Evolutionary conservation across 129 eudicot genomes (phyloP).

Genomic region (Centaurea solstitialis): DNA sequence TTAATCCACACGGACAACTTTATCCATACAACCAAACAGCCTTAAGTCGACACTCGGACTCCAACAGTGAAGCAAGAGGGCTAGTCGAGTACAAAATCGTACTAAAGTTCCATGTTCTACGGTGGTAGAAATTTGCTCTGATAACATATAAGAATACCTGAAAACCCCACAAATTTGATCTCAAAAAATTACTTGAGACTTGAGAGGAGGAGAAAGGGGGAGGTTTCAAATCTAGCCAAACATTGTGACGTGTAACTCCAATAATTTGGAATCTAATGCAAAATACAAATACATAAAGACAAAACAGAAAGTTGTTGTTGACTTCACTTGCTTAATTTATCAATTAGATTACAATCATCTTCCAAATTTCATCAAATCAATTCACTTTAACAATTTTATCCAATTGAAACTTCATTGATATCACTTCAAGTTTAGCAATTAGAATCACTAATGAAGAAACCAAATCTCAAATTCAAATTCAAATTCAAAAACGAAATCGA

Average conservation of each 20-base stretch:
- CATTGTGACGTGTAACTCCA: not conserved
- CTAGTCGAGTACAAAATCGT: no score
- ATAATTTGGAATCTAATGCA: not conserved
- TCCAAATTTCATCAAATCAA: not conserved
- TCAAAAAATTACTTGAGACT: no score
- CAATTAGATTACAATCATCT: not conserved
- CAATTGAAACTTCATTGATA: not conserved
- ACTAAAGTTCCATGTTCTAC: no score
- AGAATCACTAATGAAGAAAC: not conserved
- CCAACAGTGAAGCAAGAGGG: no score
- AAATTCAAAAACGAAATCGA: not conserved
- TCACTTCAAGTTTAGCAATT: not conserved
- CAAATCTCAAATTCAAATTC: not conserved
- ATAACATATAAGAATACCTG: no score
- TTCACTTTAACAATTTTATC: not conserved
- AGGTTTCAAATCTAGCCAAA: not conserved
- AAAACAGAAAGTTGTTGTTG: slow-evolving; percentile 11
- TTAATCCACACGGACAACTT: no score
- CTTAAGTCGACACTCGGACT: no score
- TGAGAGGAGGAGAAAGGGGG: no score
- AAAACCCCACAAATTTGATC: no score
- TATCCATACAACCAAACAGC: no score
- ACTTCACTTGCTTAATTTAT: slow-evolving; percentile 8
- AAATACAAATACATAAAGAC: not conserved
- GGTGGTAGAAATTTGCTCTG: no score